phyloP scores from a whole-genome alignment of 176 grass and related monocot species.

The Zoysia pacifica region DNA sequence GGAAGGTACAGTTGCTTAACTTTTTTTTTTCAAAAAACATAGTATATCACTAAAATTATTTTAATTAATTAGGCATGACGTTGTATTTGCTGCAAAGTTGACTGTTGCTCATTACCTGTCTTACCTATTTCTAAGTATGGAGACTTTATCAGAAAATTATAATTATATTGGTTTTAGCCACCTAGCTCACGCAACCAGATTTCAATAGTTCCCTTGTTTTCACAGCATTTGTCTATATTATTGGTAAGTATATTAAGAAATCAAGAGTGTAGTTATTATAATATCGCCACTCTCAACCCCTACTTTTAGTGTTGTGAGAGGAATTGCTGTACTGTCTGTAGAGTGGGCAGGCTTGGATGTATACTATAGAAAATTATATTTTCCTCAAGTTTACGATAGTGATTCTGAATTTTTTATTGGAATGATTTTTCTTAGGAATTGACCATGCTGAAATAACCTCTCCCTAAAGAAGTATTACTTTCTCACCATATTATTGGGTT shows the following conservation, averaged over 20 bases:
- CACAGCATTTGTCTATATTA: neutral
- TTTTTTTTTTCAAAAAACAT: conserved; percentile 32
- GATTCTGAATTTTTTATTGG: neutral
- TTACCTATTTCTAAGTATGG: neutral
- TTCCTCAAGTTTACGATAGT: conserved; percentile 8
- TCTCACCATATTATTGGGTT: neutral
- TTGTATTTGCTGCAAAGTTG: conserved; percentile 8
- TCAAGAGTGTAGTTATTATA: neutral
- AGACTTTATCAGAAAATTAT: neutral
- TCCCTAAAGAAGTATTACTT: neutral
- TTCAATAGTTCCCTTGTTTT: neutral
- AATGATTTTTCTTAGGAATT: neutral
- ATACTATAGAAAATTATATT: neutral
- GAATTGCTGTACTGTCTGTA: neutral
- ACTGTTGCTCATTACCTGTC: neutral
- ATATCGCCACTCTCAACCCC: neutral
- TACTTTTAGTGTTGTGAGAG: neutral
- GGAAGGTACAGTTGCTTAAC: conserved; percentile 69
- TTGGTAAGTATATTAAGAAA: neutral
- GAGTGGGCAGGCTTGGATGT: neutral
- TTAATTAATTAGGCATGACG: neutral
- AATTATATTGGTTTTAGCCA: conserved; percentile 18
- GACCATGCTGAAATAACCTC: conserved; percentile 3
- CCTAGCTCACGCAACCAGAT: neutral
- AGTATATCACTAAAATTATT: conserved; percentile 10